Evolutionary conservation across 768 basidiomycete species (phyloP).

Genomic region (Termitomyces sp.): DNA sequence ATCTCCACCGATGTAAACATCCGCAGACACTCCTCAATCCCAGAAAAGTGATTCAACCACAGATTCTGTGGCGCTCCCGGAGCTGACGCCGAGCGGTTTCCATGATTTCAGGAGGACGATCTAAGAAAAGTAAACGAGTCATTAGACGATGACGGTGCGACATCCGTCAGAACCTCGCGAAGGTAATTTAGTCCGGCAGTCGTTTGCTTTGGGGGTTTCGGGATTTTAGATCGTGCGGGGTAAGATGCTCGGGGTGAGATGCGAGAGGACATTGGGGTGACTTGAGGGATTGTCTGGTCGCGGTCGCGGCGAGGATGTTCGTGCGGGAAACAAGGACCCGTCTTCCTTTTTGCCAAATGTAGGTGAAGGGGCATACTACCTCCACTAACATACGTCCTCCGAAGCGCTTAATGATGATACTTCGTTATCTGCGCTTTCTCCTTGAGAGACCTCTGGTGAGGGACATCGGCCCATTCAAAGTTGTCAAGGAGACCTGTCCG

Average conservation of each 20-base stretch:
- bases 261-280: neutral
- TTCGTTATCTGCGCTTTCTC: constrained; percentile 8
- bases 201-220: constrained; percentile 49
- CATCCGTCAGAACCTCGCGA: constrained; percentile 62
- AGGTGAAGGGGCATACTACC: constrained; percentile 9
- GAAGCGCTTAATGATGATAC: constrained; percentile 1
- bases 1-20: constrained; percentile 94
- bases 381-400: neutral
- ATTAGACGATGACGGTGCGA: constrained; percentile 33
- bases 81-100: constrained; percentile 9
- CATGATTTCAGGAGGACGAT: constrained; percentile 16
- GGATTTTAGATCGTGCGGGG: constrained; percentile 34
- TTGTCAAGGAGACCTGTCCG: constrained; percentile 56
- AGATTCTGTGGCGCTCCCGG: constrained; percentile 25
- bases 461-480: constrained; percentile 65
- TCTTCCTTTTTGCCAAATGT: neutral
- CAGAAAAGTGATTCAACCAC: constrained; percentile 47
- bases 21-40: constrained; percentile 74
- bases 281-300: constrained; percentile 15
- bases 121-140: constrained; percentile 50
- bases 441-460: neutral
- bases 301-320: constrained; percentile 8
- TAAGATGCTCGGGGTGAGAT: constrained; percentile 2
- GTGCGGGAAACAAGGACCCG: constrained; percentile 2
- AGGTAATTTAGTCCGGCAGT: constrained; percentile 62